Percentiles rank a stretch among this genome's conserved stretches.
Evolutionary conservation across 1,284 basidiomycete genomes (phyloP).

Genomic region (Leccinum fallax): DNA sequence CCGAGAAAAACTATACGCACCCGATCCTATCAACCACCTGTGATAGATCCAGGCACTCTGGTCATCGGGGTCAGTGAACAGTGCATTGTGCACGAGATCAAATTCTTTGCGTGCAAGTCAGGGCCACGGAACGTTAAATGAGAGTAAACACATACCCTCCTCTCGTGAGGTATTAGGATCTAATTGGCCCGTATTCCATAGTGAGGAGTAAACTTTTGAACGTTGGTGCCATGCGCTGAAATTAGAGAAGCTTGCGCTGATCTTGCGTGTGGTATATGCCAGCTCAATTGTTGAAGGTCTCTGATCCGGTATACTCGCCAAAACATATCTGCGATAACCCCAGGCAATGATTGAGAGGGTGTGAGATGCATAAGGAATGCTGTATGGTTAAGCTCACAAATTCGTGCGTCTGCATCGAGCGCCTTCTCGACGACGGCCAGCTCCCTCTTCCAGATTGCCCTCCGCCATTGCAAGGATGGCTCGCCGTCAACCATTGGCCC

Average conservation of each 20-base stretch:
- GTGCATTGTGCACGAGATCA: slow-evolving; percentile 88
- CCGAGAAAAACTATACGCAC: slow-evolving; percentile 41
- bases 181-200: slow-evolving; percentile 65
- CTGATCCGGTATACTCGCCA: slow-evolving; percentile 66
- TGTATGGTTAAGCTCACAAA: slow-evolving; percentile 63
- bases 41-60: slow-evolving; percentile 99
- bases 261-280: slow-evolving; percentile 85
- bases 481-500: slow-evolving; percentile 54
- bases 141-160: slow-evolving; percentile 50
- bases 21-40: slow-evolving; percentile 86
- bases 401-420: slow-evolving; percentile 85
- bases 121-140: not conserved
- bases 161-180: slow-evolving; percentile 58
- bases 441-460: slow-evolving; percentile 80
- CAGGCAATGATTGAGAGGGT: slow-evolving; percentile 79
- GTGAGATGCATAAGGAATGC: slow-evolving; percentile 6
- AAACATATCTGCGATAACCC: slow-evolving; percentile 87
- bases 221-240: slow-evolving; percentile 99
- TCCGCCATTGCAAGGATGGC: slow-evolving; percentile 66
- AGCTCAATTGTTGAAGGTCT: slow-evolving; percentile 64
- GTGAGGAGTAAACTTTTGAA: slow-evolving; percentile 73
- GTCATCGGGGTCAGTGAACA: slow-evolving; percentile 96
- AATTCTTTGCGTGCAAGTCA: slow-evolving; percentile 62
- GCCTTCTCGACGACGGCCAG: slow-evolving; percentile 86
- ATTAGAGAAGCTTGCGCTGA: slow-evolving; percentile 94